These are phyloP conservation scores for Vigna unguiculata DNA, from an alignment of 306 rosid species.

Conservation along the genomic window DNA sequence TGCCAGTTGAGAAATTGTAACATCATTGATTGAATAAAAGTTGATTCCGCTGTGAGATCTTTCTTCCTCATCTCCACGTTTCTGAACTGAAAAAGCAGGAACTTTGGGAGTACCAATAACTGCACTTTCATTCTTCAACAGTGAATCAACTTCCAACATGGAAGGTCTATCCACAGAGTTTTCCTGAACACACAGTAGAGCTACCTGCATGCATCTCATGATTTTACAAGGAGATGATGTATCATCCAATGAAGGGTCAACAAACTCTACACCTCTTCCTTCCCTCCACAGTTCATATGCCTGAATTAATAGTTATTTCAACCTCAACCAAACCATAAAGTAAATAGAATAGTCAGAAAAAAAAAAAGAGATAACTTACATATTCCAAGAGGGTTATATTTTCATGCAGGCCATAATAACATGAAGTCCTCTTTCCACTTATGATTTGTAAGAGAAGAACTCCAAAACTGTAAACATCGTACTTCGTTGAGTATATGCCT, in stretches of 20 bases:
- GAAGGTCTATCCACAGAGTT: slow-evolving; percentile 66
- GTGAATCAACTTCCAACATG: slow-evolving; percentile 66
- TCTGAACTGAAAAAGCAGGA: slow-evolving; percentile 54
- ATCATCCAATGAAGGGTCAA: slow-evolving; percentile 64
- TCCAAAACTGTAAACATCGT: slow-evolving; percentile 53
- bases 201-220: slow-evolving; percentile 71
- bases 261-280: slow-evolving; percentile 55
- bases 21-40: slow-evolving; percentile 50
- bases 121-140: slow-evolving; percentile 57
- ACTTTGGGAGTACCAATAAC: slow-evolving; percentile 48
- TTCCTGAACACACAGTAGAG: slow-evolving; percentile 70
- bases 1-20: slow-evolving; percentile 50
- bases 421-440: slow-evolving; percentile 59
- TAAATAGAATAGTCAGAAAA: slow-evolving; percentile 10
- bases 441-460: slow-evolving; percentile 73
- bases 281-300: slow-evolving; percentile 67
- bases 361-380: slow-evolving; percentile 44
- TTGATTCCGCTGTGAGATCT: slow-evolving; percentile 17
- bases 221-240: slow-evolving; percentile 52
- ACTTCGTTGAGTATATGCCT: slow-evolving; percentile 69
- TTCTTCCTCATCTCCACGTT: slow-evolving; percentile 19
- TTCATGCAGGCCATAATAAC: slow-evolving; percentile 55
- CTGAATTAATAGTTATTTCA: slow-evolving; percentile 36
- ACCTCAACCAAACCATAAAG: slow-evolving; percentile 22
- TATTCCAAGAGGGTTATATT: slow-evolving; percentile 61